phyloP scores from a whole-genome alignment of 345 rosid species.

The Mangifera indica region DNA sequence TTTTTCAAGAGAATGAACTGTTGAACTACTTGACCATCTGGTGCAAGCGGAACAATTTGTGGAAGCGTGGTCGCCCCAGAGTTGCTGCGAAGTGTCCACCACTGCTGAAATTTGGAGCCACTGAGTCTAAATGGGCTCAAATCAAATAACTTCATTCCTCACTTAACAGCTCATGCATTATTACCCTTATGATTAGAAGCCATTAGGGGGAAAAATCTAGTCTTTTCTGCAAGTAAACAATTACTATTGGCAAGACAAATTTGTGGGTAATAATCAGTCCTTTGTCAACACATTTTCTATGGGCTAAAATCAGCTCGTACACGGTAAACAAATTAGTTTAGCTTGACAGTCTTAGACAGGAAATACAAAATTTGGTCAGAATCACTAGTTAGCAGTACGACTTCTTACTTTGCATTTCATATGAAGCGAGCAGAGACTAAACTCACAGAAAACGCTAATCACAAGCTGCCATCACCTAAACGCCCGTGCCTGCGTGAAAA shows the following conservation, averaged over 20 bases:
- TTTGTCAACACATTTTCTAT: background rate
- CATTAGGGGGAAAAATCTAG: background rate
- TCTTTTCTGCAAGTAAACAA: background rate
- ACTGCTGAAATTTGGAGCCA: conserved; percentile 44
- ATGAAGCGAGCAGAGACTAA: background rate
- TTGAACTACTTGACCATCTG: conserved; percentile 40
- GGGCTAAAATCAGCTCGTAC: background rate
- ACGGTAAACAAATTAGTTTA: background rate
- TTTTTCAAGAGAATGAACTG: conserved; percentile 39
- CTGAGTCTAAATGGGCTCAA: conserved; percentile 49
- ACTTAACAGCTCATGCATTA: background rate
- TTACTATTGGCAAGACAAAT: background rate
- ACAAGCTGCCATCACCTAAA: conserved; percentile 14
- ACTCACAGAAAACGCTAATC: conserved; percentile 17
- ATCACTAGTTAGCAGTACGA: background rate
- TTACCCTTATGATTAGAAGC: no score
- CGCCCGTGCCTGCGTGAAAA: conserved; percentile 20
- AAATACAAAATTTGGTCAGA: no score
- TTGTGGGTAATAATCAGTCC: background rate
- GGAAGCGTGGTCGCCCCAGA: conserved; percentile 43
- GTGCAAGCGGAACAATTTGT: conserved; percentile 30
- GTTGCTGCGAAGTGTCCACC: conserved; percentile 47
- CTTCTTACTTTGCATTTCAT: background rate
- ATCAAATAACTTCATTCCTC: conserved; percentile 33
- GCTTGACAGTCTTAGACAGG: background rate